These are phyloP conservation scores for Phtheirospermum japonicum DNA, from an alignment of 257 asterid genomes.

Conservation along the genomic window DNA sequence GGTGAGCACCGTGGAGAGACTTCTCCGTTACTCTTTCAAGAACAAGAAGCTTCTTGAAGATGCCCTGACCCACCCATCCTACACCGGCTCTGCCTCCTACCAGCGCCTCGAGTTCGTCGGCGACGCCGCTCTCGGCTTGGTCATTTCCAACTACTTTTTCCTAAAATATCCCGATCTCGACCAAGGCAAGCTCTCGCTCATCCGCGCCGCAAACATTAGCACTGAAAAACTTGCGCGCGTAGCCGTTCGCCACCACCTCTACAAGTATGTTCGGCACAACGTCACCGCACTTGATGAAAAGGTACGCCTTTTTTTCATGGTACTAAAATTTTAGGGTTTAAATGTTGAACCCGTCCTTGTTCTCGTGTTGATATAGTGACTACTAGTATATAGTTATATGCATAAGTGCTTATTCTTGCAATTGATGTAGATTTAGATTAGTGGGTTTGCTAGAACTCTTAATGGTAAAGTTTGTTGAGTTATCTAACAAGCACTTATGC, in stretches of 20 bases:
- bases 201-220: constrained; percentile 73
- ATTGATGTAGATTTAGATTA: constrained; percentile 15
- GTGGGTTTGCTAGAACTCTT: constrained; percentile 39
- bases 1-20: constrained; percentile 47
- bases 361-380: neutral
- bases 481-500: constrained; percentile 31
- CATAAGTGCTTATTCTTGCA: neutral
- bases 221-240: constrained; percentile 89
- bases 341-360: neutral
- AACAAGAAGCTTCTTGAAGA: constrained; percentile 57
- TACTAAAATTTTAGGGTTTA: too few relatives aligned
- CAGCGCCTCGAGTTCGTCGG: constrained; percentile 91
- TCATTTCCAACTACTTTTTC: constrained; percentile 47
- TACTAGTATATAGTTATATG: neutral
- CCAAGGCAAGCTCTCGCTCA: constrained; percentile 64
- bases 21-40: constrained; percentile 45
- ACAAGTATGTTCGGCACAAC: constrained; percentile 63
- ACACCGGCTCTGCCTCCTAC: constrained; percentile 51
- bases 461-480: constrained; percentile 38
- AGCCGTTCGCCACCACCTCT: constrained; percentile 57
- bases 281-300: constrained; percentile 43
- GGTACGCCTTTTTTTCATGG: constrained; percentile 33
- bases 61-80: constrained; percentile 79
- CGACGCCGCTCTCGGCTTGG: constrained; percentile 63
- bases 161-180: constrained; percentile 50